A percentile compares a stretch with the other conserved stretches of the same genome.
Evolutionary conservation across 345 rosid genomes (phyloP).

Genomic region (Erucastrum elatum): DNA sequence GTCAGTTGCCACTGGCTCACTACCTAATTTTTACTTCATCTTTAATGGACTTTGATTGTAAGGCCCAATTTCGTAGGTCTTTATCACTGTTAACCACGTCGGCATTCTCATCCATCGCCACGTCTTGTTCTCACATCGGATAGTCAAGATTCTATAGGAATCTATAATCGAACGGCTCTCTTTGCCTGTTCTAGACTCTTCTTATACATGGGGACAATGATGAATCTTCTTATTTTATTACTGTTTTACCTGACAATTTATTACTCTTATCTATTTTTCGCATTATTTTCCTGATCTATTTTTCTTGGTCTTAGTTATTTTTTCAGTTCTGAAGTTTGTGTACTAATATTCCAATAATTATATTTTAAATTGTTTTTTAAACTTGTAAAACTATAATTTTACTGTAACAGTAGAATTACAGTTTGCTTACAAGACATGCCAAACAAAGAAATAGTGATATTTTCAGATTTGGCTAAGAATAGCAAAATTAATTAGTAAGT

Average conservation of each 20-base stretch:
- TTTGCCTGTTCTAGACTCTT: slow-evolving; percentile 60
- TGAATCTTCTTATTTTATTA: not conserved
- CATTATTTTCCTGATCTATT: too few relatives aligned
- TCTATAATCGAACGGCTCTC: slow-evolving; percentile 38
- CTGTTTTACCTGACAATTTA: slow-evolving; percentile 29
- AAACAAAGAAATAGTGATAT: not conserved
- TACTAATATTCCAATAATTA: not conserved
- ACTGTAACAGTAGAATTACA: not conserved
- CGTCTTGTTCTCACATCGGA: slow-evolving; percentile 26
- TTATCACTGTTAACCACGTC: slow-evolving; percentile 35
- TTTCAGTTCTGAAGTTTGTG: not conserved
- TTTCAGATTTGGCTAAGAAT: not conserved
- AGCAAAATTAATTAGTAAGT: not conserved
- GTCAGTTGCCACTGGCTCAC: not conserved
- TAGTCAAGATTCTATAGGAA: slow-evolving; percentile 27
- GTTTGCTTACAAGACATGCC: not conserved
- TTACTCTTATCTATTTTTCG: not conserved
- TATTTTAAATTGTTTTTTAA: too few relatives aligned
- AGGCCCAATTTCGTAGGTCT: slow-evolving; percentile 30
- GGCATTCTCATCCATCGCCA: slow-evolving; percentile 5
- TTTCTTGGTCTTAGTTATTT: too few relatives aligned
- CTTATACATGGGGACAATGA: slow-evolving; percentile 22
- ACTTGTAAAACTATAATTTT: too few relatives aligned
- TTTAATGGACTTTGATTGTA: slow-evolving; percentile 14
- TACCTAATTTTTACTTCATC: not conserved